phyloP scores from a whole-genome alignment of 257 asterid species.

The Lantana camara region DNA sequence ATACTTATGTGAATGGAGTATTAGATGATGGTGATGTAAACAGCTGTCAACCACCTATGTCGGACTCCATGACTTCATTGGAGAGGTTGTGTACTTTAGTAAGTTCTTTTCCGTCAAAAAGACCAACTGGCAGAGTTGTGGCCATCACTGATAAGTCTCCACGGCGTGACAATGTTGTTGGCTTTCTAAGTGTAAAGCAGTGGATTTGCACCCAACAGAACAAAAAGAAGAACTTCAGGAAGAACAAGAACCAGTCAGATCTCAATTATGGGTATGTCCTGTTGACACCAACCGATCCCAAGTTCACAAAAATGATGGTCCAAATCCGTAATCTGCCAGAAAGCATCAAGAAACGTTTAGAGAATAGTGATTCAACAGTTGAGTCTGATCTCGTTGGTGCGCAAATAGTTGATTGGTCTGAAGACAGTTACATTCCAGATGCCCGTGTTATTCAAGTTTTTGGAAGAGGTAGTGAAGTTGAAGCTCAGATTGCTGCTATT shows the following conservation, averaged over 20 bases:
- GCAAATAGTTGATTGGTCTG: constrained; percentile 70
- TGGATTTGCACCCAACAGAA: constrained; percentile 52
- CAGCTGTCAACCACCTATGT: constrained; percentile 28
- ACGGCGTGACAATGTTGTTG: constrained; percentile 63
- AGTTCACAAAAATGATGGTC: constrained; percentile 73
- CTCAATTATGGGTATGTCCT: constrained; percentile 47
- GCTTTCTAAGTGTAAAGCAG: constrained; percentile 71
- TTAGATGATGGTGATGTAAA: constrained; percentile 31
- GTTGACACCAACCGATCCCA: constrained; percentile 71
- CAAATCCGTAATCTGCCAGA: constrained; percentile 58
- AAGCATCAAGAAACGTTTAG: constrained; percentile 56
- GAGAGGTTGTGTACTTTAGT: constrained; percentile 51
- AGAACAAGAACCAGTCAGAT: constrained; percentile 44
- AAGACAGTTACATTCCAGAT: constrained; percentile 66
- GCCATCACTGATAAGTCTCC: constrained; percentile 62
- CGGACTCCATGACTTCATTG: constrained; percentile 39
- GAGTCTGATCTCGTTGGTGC: constrained; percentile 83
- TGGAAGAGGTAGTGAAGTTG: constrained; percentile 80
- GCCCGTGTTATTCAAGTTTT: constrained; percentile 56
- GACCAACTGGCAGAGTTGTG: constrained; percentile 91
- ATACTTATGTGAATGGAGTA: constrained; percentile 21
- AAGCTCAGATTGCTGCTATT: constrained; percentile 83
- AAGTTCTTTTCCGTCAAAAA: constrained; percentile 59
- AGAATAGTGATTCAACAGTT: constrained; percentile 59
- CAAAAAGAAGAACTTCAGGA: constrained; percentile 53